phyloP scores from a whole-genome alignment of 2,329 filamentous ascomycete species.

The Diaporthe batatas region DNA sequence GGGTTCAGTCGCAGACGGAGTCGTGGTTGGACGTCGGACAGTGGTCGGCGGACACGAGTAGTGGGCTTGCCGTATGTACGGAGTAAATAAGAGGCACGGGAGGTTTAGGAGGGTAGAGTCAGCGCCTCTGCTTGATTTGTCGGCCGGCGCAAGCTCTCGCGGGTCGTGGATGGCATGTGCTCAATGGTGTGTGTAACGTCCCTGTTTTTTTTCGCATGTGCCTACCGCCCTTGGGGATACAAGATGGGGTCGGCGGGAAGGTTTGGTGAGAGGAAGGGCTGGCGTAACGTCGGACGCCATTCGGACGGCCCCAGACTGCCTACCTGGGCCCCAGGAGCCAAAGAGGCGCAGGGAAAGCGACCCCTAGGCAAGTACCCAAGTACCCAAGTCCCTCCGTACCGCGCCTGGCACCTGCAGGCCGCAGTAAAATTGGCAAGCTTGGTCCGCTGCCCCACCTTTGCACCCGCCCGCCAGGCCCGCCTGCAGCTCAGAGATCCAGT shows the following conservation, averaged over 20 bases:
- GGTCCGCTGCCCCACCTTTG: slow-evolving; percentile 21
- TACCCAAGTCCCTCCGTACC: too few relatives aligned
- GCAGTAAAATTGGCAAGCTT: slow-evolving; percentile 33
- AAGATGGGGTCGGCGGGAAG: not conserved
- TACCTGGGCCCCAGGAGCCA: not conserved
- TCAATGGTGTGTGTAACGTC: slow-evolving; percentile 19
- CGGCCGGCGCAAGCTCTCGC: slow-evolving; percentile 30
- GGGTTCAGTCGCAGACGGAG: not conserved
- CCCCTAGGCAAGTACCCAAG: slow-evolving; percentile 22
- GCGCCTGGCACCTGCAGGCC: not conserved
- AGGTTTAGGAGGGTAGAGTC: slow-evolving; percentile 24
- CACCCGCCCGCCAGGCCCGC: not conserved
- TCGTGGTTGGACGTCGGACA: not conserved
- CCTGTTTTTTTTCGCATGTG: slow-evolving; percentile 26
- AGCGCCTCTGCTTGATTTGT: slow-evolving; percentile 29
- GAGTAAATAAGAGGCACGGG: slow-evolving; percentile 1
- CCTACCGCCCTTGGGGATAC: slow-evolving; percentile 7
- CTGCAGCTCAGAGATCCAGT: slow-evolving; percentile 26
- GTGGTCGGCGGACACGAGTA: slow-evolving; percentile 19
- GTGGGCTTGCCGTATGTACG: too few relatives aligned
- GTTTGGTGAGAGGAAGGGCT: slow-evolving; percentile 21
- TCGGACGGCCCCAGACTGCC: slow-evolving; percentile 13
- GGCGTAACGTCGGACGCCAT: slow-evolving; percentile 34
- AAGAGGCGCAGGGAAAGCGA: slow-evolving; percentile 1
- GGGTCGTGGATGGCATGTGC: slow-evolving; percentile 32